Base-by-base conservation (phyloP, 1,284 basidiomycete species). In the Flammula alnicola region DNA sequence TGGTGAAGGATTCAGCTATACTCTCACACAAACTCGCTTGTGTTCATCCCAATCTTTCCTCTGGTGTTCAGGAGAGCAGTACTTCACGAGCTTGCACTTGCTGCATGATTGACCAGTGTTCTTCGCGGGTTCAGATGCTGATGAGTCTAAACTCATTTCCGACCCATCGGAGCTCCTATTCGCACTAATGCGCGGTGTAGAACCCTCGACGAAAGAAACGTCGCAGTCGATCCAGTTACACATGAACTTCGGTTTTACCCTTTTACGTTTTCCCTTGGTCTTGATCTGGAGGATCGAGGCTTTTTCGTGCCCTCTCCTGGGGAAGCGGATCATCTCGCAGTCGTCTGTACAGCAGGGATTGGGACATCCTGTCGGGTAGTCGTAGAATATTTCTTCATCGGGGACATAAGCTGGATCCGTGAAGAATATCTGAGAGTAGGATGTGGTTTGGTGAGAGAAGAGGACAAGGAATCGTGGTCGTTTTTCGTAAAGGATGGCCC, bases 141-240 rank as follows among this genome's bases (percentile, higher is more conserved):
- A 32, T 3, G 52, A 59, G n/a, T 78, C 75, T 32, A 62, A 58
- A 47, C 75, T 73, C 47, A 64, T 71, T 48, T 79, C 76, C 30
- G 76, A 78, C 23, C 76, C 73, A 50, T 81, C 81, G 44, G 69
- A 75, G 55, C 73, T 74, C 44, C 72, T 72, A 31, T 59, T 65
- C 12, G 56, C 55, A 19, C 58, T 61, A 25, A 59, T 63, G 31
- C 42, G 48, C 41, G 40, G 53, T 14, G 56, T 57, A 7, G 60
- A 55, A 33, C 78, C 76, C 42, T 80, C 79, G 40, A 69, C 67
- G 58, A 88, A 88, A 52, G 73, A 75, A 30, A 79, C 71, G 55
- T 80, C 73, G 60, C 86, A 88, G 55, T 88, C 84, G 49, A 88
- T 83, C 86, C 86, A 88, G 60, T 88, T 88, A 66, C 86, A 88